Conservation (phyloP, 108 stramenopile species). For the Chaetoceros muelleri region DNA sequence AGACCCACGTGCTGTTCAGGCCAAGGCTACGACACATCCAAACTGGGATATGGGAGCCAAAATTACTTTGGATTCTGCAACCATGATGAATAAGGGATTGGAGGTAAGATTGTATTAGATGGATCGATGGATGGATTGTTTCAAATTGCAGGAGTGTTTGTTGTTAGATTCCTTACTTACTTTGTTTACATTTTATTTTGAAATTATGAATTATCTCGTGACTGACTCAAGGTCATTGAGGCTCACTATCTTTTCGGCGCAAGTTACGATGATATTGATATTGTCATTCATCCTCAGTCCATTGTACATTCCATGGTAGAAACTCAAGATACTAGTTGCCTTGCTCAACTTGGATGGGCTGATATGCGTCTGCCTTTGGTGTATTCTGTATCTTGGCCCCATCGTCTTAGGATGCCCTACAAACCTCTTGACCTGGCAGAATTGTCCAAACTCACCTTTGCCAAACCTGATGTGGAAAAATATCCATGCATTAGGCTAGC, state of each 20-base stretch:
- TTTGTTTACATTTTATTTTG: slow-evolving; percentile 3
- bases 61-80: slow-evolving; percentile 94
- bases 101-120: slow-evolving; percentile 45
- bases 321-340: slow-evolving; percentile 92
- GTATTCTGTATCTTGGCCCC: slow-evolving; percentile 94
- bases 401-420: slow-evolving; percentile 88
- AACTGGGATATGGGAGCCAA: slow-evolving; percentile 94
- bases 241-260: slow-evolving; percentile 96
- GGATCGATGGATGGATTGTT: slow-evolving; percentile 1
- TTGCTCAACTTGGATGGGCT: slow-evolving; percentile 94
- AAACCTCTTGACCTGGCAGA: slow-evolving; percentile 79
- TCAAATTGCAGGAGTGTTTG: neutral
- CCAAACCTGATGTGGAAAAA: slow-evolving; percentile 82
- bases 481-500: slow-evolving; percentile 92
- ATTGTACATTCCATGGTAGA: slow-evolving; percentile 96
- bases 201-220: neutral
- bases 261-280: slow-evolving; percentile 95
- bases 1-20: slow-evolving; percentile 71
- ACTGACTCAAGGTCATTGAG: slow-evolving; percentile 73
- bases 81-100: slow-evolving; percentile 98
- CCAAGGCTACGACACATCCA: slow-evolving; percentile 95
- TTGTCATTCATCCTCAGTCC: slow-evolving; percentile 94
- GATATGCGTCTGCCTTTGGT: slow-evolving; percentile 96
- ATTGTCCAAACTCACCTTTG: slow-evolving; percentile 72
- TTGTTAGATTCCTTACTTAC: neutral